These are phyloP conservation scores for Cercospora citrullina DNA, from an alignment of 2,329 filamentous ascomycete genomes.

Conservation along the genomic window DNA sequence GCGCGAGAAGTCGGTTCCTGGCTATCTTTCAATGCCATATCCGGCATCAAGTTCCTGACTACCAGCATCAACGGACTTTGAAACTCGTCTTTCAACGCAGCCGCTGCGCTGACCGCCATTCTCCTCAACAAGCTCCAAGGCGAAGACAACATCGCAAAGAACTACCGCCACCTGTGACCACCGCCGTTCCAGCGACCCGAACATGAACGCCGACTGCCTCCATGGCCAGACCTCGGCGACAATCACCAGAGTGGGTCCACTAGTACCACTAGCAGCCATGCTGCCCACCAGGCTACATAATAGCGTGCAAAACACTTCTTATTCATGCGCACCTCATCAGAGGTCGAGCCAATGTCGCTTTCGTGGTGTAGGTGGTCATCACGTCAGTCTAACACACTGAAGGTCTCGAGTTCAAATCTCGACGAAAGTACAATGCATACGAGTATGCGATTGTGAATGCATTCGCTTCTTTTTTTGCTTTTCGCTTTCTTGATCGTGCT, in stretches of 20 bases:
- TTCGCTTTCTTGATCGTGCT: background rate
- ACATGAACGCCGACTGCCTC: background rate
- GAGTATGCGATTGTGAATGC: background rate
- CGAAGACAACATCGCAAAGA: background rate
- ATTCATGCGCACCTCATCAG: conserved; percentile 3
- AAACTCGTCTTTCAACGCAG: background rate
- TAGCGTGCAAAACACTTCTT: background rate
- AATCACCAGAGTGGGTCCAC: background rate
- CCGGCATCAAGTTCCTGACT: background rate
- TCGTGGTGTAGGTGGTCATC: conserved; percentile 39
- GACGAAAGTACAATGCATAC: conserved; percentile 5
- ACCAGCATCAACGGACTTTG: background rate
- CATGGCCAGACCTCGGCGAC: background rate
- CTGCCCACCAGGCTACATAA: background rate
- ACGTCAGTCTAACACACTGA: conserved; percentile 47
- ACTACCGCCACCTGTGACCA: background rate
- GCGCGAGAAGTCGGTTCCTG: background rate
- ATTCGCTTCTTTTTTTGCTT: background rate
- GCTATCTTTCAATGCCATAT: background rate
- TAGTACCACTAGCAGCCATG: background rate
- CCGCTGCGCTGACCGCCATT: background rate
- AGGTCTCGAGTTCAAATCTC: conserved; percentile 12
- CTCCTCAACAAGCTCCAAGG: background rate
- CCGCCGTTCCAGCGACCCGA: background rate
- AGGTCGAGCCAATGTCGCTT: background rate